Conservation (phyloP, 2,329 filamentous ascomycete species). For the Diaporthe aspalathi region DNA sequence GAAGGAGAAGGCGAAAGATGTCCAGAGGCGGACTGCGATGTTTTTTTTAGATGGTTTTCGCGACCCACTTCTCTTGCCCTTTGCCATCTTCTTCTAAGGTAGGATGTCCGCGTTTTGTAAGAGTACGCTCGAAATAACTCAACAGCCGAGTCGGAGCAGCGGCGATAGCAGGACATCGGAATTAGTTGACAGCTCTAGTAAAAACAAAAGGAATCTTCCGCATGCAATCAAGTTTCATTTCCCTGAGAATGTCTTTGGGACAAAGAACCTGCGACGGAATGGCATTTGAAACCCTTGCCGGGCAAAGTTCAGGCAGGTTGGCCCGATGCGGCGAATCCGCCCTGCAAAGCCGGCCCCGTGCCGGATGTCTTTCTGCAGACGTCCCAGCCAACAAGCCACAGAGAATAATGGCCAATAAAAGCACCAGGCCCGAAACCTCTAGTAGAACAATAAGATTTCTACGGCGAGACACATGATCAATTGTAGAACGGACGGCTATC, state of each 20-base stretch:
- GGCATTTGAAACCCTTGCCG: not conserved
- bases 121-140: not conserved
- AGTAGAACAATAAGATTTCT: not conserved
- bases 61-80: not conserved
- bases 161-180: not conserved
- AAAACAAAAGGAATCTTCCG: not conserved
- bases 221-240: not conserved
- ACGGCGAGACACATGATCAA: too few species aligned
- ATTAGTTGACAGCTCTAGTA: not conserved
- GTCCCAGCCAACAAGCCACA: not conserved
- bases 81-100: not conserved
- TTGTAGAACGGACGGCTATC: too few species aligned
- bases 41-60: not conserved
- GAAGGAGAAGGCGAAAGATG: not conserved
- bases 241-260: not conserved
- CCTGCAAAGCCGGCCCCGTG: not conserved
- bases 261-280: not conserved
- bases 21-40: not conserved
- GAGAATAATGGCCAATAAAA: not conserved
- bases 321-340: conserved; percentile 1
- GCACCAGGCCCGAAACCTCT: not conserved
- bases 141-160: not conserved
- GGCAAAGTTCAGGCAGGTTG: not conserved
- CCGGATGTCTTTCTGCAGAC: not conserved
- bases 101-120: not conserved